Evolutionary conservation across 2,329 filamentous ascomycete species (phyloP).

Genomic region (Penicillium freii): DNA sequence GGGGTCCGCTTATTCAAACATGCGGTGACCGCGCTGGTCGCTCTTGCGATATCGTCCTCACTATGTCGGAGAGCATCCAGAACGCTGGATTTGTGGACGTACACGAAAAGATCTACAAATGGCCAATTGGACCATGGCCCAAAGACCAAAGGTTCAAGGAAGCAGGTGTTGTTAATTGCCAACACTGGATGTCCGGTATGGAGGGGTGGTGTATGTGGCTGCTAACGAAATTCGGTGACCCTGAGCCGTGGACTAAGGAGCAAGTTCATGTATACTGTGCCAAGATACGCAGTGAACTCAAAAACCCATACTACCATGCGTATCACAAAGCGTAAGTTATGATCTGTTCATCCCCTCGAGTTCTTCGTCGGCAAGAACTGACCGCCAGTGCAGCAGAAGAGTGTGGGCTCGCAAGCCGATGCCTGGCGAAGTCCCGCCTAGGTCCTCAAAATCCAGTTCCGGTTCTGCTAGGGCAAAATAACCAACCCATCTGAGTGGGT

Average conservation of each 20-base stretch:
- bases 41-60: slow-evolving; percentile 20
- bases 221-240: slow-evolving; percentile 25
- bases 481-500: neutral
- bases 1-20: slow-evolving; percentile 18
- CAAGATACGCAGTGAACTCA: too few relatives aligned
- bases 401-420: too few relatives aligned
- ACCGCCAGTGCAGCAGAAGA: too few relatives aligned
- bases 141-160: slow-evolving; percentile 30
- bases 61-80: slow-evolving; percentile 25
- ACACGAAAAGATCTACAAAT: slow-evolving; percentile 30
- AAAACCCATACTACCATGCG: too few relatives aligned
- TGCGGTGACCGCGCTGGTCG: slow-evolving; percentile 24
- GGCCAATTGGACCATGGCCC: slow-evolving; percentile 34
- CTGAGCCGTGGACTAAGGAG: slow-evolving; percentile 12
- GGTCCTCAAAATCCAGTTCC: neutral
- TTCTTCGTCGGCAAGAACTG: too few relatives aligned
- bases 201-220: slow-evolving; percentile 33
- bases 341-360: too few relatives aligned
- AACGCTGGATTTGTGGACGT: slow-evolving; percentile 36
- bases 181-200: slow-evolving; percentile 30
- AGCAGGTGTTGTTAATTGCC: slow-evolving; percentile 41
- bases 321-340: too few relatives aligned
- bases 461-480: neutral
- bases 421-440: neutral
- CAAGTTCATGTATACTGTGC: slow-evolving; percentile 9